A percentile compares a stretch with the other conserved stretches of the same genome.
These are phyloP conservation scores for Capsella rubella DNA, from an alignment of 441 rosid genomes.

Conservation along the genomic window DNA sequence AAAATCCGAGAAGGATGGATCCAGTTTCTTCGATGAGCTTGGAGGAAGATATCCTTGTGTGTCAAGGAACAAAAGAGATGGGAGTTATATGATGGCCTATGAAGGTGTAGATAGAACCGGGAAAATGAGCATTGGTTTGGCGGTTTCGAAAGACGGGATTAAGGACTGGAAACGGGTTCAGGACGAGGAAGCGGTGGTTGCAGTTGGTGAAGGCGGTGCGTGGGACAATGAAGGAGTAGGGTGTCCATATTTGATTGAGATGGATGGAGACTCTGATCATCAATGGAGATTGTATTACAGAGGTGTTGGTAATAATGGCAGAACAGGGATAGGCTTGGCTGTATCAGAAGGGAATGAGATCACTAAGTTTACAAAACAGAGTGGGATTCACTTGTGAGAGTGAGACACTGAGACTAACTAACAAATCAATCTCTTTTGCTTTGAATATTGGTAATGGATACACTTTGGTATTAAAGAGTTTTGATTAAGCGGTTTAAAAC, in stretches of 20 bases:
- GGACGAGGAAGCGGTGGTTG: constrained; percentile 53
- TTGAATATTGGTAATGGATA: constrained; percentile 14
- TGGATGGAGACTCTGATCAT: constrained; percentile 53
- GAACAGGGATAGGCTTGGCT: constrained; percentile 62
- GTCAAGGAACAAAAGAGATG: constrained; percentile 61
- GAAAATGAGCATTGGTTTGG: constrained; percentile 63
- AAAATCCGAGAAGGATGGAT: constrained; percentile 38
- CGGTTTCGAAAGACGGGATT: constrained; percentile 64
- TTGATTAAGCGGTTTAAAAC: background rate
- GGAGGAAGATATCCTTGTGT: constrained; percentile 66
- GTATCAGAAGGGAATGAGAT: constrained; percentile 51
- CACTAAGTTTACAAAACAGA: constrained; percentile 55
- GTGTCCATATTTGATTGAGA: constrained; percentile 56
- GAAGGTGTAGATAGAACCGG: constrained; percentile 64
- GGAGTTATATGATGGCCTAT: constrained; percentile 73
- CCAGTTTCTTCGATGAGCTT: constrained; percentile 55
- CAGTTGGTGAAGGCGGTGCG: constrained; percentile 46
- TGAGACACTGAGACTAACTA: constrained; percentile 14
- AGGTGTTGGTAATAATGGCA: constrained; percentile 57
- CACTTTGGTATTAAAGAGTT: background rate
- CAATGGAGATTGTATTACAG: constrained; percentile 62
- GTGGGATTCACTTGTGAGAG: constrained; percentile 51
- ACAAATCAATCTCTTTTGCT: background rate
- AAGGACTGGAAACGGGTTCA: constrained; percentile 61
- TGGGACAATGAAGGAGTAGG: constrained; percentile 64